Conservation (phyloP, 2,329 filamentous ascomycete genomes). For the Penicillium frequentans region DNA sequence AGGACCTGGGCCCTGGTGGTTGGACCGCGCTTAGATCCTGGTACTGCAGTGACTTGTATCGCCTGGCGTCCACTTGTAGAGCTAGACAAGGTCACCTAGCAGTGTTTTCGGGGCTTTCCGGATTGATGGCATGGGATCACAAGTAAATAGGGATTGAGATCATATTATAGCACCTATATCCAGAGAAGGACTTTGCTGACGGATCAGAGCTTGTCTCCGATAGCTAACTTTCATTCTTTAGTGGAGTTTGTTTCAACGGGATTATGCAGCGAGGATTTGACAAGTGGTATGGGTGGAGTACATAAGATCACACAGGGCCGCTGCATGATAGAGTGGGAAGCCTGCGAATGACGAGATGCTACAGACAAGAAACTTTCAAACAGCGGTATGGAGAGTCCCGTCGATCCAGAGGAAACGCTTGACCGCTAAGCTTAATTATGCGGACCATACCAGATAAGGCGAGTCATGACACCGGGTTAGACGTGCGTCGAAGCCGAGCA, state of each 20-base stretch:
- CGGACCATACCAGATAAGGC: conserved; percentile 2
- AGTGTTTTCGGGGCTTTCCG: conserved; percentile 3
- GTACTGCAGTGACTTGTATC: conserved; percentile 9
- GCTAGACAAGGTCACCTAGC: conserved; percentile 16
- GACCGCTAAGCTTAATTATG: conserved; percentile 3
- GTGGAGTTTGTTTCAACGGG: neutral
- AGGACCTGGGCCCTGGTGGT: conserved; percentile 11
- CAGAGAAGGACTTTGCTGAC: conserved; percentile 20
- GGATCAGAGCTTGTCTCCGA: neutral
- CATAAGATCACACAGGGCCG: conserved; percentile 7
- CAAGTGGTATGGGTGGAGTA: neutral
- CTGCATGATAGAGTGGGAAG: conserved; percentile 2
- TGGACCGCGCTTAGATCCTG: conserved; percentile 19
- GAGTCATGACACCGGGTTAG: conserved; percentile 5
- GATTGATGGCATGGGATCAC: neutral
- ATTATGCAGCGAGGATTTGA: conserved; percentile 7
- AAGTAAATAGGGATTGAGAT: neutral
- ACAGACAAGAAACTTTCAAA: neutral
- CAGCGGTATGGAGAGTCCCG: conserved; percentile 1
- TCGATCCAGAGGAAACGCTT: neutral
- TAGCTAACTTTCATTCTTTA: neutral
- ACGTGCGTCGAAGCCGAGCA: conserved; percentile 9
- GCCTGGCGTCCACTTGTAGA: conserved; percentile 7
- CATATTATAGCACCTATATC: conserved; percentile 4
- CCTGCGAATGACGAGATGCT: neutral